Evolutionary conservation across 2,329 filamentous ascomycete species (phyloP).

Genomic region (Bipolaris bicolor): DNA sequence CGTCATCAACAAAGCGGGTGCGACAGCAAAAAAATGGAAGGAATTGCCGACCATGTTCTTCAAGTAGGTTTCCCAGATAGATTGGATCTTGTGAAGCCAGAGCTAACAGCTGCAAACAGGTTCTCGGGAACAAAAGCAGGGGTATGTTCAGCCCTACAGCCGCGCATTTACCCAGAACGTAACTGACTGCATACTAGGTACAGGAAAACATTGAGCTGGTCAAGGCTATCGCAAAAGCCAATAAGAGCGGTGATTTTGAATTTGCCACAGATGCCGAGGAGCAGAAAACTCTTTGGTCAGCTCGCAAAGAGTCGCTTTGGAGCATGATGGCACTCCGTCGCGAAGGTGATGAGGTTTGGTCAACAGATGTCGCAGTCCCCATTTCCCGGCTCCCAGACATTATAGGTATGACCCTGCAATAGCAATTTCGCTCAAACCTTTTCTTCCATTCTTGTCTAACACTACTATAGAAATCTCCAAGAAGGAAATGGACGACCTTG

Average conservation of each 20-base stretch:
- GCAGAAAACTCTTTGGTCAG: constrained; percentile 64
- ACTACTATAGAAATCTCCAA: constrained; percentile 74
- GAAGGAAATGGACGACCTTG: constrained; percentile 84
- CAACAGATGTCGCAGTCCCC: constrained; percentile 66
- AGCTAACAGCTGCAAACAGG: constrained; percentile 40
- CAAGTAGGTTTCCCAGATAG: constrained; percentile 60
- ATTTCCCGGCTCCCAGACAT: constrained; percentile 67
- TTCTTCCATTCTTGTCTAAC: constrained; percentile 21
- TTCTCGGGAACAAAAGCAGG: constrained; percentile 78
- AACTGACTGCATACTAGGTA: constrained; percentile 56
- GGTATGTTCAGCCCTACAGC: constrained; percentile 34
- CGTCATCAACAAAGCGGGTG: constrained; percentile 76
- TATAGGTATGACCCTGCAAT: constrained; percentile 54
- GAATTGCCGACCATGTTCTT: constrained; percentile 81
- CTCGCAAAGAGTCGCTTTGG: constrained; percentile 66
- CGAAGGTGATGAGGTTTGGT: constrained; percentile 65
- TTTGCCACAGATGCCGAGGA: constrained; percentile 62
- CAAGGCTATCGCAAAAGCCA: constrained; percentile 67
- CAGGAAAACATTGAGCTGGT: constrained; percentile 76
- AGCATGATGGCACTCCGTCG: constrained; percentile 64
- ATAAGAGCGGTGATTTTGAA: constrained; percentile 62
- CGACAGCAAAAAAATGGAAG: constrained; percentile 74
- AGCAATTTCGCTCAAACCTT: not conserved
- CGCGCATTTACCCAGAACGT: constrained; percentile 26
- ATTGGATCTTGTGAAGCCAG: constrained; percentile 6